Conservation (phyloP, 176 grass and related monocot species). For the Oryza meridionalis region DNA sequence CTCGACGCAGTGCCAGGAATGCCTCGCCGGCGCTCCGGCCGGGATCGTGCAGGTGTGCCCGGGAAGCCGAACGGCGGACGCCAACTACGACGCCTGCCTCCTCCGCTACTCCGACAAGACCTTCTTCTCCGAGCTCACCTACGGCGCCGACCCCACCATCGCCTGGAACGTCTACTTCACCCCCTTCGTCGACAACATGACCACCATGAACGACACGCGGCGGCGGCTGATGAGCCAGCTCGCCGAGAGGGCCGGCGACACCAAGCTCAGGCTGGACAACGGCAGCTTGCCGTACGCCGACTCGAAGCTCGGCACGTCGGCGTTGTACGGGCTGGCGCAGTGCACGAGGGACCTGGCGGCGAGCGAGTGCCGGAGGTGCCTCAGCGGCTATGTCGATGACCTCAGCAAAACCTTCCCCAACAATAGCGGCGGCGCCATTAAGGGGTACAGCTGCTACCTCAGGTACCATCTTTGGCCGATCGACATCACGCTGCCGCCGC, state of each 20-base stretch:
- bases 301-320: too few relatives aligned
- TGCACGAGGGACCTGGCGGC: slow-evolving; percentile 50
- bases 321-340: slow-evolving; percentile 54
- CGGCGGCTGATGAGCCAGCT: slow-evolving; percentile 5
- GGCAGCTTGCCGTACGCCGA: not conserved
- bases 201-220: not conserved
- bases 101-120: slow-evolving; percentile 45
- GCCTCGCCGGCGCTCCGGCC: not conserved
- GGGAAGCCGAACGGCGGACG: not conserved
- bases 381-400: accelerated
- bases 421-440: not conserved
- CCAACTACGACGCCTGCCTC: slow-evolving; percentile 34
- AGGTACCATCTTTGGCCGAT: not conserved
- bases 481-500: slow-evolving; percentile 24
- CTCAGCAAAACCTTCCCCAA: not conserved
- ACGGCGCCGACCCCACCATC: not conserved
- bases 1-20: not conserved
- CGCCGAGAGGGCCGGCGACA: not conserved
- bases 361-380: slow-evolving; percentile 37
- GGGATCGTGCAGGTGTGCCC: not conserved
- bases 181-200: not conserved
- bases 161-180: not conserved
- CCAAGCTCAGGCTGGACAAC: slow-evolving; percentile 2
- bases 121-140: not conserved
- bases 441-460: slow-evolving; percentile 48